These are phyloP conservation scores for Teratosphaeria viscida DNA, from an alignment of 2,329 filamentous ascomycete genomes.

Conservation along the genomic window DNA sequence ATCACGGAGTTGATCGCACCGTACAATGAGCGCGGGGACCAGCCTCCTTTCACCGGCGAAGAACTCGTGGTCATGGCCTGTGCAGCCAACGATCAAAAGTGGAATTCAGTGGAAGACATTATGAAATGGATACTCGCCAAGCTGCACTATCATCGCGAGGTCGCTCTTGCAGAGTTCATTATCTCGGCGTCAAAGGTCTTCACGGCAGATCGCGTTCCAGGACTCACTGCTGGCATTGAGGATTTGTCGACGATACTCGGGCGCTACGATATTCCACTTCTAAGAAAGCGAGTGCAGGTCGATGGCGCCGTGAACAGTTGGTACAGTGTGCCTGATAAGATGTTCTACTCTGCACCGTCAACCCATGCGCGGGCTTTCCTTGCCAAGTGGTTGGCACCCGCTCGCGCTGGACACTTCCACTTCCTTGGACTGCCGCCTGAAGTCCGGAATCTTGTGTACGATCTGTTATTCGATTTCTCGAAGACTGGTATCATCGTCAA, in stretches of 20 bases:
- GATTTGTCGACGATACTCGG: neutral
- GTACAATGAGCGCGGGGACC: neutral
- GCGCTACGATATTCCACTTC: neutral
- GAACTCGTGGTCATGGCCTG: conserved; percentile 5
- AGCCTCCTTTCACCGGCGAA: conserved; percentile 1
- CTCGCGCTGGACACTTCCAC: neutral
- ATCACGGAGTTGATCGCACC: neutral
- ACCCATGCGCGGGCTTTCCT: neutral
- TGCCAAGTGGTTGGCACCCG: neutral
- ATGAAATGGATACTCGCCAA: neutral
- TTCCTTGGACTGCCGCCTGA: neutral
- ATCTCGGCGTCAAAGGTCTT: neutral
- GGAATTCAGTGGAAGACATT: neutral
- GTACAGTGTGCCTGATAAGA: neutral
- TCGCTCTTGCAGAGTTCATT: neutral
- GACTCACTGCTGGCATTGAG: neutral
- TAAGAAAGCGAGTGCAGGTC: neutral
- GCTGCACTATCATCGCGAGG: neutral
- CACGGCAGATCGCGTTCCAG: neutral
- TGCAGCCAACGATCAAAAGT: neutral
- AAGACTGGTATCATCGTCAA: neutral
- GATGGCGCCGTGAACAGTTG: neutral
- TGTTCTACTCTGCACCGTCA: neutral
- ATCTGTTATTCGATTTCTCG: neutral
- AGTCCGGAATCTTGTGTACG: neutral